These are phyloP conservation scores for Cyclotella kingstonii DNA, from an alignment of 108 stramenopile species.

Conservation along the genomic window DNA sequence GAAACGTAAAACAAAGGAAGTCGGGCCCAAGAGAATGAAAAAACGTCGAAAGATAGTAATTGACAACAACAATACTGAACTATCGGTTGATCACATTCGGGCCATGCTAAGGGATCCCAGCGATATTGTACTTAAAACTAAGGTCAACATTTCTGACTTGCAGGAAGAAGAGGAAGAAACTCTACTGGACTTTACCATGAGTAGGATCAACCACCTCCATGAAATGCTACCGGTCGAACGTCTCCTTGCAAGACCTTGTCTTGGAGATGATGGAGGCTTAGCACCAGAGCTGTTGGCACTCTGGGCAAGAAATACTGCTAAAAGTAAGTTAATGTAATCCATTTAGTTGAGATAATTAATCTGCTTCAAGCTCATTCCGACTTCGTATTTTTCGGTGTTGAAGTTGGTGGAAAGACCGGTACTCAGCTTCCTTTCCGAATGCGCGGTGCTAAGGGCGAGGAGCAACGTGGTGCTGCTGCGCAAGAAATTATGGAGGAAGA, in stretches of 20 bases:
- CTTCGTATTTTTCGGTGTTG: background rate
- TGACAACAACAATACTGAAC: slow-evolving; percentile 82
- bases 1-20: slow-evolving; percentile 22
- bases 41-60: slow-evolving; percentile 82
- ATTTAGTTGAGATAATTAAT: background rate
- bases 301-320: slow-evolving; percentile 63
- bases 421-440: slow-evolving; percentile 54
- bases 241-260: slow-evolving; percentile 67
- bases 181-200: slow-evolving; percentile 12
- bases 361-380: background rate
- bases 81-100: slow-evolving; percentile 73
- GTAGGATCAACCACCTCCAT: slow-evolving; percentile 15
- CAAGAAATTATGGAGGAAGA: slow-evolving; percentile 53
- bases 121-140: slow-evolving; percentile 59
- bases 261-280: slow-evolving; percentile 69
- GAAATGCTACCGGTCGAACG: slow-evolving; percentile 43
- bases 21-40: slow-evolving; percentile 50
- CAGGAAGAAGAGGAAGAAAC: slow-evolving; percentile 39
- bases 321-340: slow-evolving; percentile 12
- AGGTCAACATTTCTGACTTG: slow-evolving; percentile 56
- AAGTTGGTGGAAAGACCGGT: slow-evolving; percentile 49
- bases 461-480: slow-evolving; percentile 40
- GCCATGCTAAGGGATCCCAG: slow-evolving; percentile 69
- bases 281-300: slow-evolving; percentile 63
- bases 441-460: slow-evolving; percentile 44